phyloP scores from a whole-genome alignment of 2,329 filamentous ascomycete species.

The Aaosphaeria pasadenensis region DNA sequence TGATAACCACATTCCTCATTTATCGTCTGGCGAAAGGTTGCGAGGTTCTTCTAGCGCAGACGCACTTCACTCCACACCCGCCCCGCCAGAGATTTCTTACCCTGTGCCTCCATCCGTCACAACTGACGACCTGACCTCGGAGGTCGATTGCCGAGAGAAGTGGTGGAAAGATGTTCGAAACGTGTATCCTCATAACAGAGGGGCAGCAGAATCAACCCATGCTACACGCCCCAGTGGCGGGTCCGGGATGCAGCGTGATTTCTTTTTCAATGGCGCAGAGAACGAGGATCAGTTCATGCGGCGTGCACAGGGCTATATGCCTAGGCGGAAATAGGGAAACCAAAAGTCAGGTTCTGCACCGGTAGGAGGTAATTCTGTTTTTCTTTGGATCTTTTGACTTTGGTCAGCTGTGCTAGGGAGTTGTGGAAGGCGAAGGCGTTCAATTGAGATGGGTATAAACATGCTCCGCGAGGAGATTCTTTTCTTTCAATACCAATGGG shows the following conservation, averaged over 20 bases:
- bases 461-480: neutral
- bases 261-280: constrained; percentile 24
- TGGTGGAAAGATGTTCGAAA: constrained; percentile 21
- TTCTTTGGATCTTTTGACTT: too few species aligned
- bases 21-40: neutral
- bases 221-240: too few species aligned
- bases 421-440: too few species aligned
- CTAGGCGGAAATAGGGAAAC: neutral
- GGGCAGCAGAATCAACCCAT: too few species aligned
- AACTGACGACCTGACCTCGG: constrained; percentile 17
- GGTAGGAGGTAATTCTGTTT: neutral
- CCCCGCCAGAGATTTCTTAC: neutral
- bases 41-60: neutral
- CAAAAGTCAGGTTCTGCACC: neutral
- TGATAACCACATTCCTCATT: neutral
- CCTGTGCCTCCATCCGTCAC: constrained; percentile 12
- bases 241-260: constrained; percentile 8
- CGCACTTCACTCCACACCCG: neutral
- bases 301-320: constrained; percentile 10
- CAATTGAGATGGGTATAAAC: neutral
- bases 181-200: neutral
- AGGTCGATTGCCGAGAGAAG: constrained; percentile 15
- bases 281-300: constrained; percentile 24
- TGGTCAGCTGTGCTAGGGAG: too few species aligned
- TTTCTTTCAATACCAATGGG: neutral